Percentiles rank a stretch among this genome's conserved stretches.
phyloP scores from a whole-genome alignment of 768 basidiomycete genomes.

The Termitomyces heimii region DNA sequence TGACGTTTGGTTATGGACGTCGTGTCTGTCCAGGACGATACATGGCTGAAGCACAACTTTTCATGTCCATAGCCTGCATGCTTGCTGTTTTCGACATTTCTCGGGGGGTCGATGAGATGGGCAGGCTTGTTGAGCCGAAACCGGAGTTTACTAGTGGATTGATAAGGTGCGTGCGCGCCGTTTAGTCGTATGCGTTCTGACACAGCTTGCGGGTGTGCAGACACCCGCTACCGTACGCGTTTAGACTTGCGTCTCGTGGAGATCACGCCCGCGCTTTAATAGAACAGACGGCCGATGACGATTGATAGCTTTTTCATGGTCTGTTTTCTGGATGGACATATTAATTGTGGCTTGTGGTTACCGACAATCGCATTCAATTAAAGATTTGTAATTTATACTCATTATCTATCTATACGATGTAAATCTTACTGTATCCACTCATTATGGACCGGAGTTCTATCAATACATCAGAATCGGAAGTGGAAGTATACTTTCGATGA shows the following conservation, averaged over 20 bases:
- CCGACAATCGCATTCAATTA: background rate
- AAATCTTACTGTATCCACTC: background rate
- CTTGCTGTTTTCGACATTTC: constrained; percentile 34
- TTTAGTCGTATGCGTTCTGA: background rate
- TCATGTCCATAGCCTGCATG: constrained; percentile 39
- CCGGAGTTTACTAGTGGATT: constrained; percentile 35
- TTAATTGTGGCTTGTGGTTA: no score
- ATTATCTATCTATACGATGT: background rate
- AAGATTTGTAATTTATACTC: background rate
- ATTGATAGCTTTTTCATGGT: background rate
- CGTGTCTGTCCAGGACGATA: constrained; percentile 44
- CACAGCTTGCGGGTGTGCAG: constrained; percentile 10
- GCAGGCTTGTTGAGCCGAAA: constrained; percentile 22
- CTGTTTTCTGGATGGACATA: background rate
- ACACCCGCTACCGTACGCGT: constrained; percentile 28
- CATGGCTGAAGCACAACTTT: constrained; percentile 38
- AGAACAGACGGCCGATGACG: constrained; percentile 21
- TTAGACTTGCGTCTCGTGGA: constrained; percentile 25
- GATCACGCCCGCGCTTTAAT: constrained; percentile 21
- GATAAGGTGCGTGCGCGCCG: constrained; percentile 29
- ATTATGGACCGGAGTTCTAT: background rate
- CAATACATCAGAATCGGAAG: background rate
- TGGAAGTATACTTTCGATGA: background rate
- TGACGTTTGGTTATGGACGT: constrained; percentile 37
- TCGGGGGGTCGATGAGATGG: constrained; percentile 29